Base-by-base conservation (phyloP, 345 rosid species). In the Pelargonium nanum region DNA sequence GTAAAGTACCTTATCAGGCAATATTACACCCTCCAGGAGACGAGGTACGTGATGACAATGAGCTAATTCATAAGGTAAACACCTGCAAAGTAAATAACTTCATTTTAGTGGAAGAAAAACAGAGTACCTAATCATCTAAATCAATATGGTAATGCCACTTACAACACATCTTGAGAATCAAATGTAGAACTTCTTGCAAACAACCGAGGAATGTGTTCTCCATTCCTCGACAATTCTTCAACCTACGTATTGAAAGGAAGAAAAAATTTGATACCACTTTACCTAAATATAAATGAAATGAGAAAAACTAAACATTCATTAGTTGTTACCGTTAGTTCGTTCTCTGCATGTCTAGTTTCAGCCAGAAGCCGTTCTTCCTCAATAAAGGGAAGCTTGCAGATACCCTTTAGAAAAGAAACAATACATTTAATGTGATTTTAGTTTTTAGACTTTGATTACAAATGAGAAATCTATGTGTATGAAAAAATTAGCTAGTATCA, bases 331-430 rank as follows among this genome's bases (percentile, higher is more conserved):
- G 28, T 24, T 12, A 72, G 24, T 22, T 72, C 66, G 32, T 59
- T 60, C 72, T 72, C 66, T 0, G 63, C 5, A 22, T 48, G 55
- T 22, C 15, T 22, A 10, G 58, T 60, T 32, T 34, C 72, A 2
- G 55, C 62, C 10, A 56, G 2, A 15, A 73, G 72, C 17, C 65
- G 66, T 24, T 55, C 69, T 25, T 64, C 77, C 5, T 68, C 65
- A 5, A 73, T 68, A 23, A 73, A 73, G 1, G 66, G 65, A 19
- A 73, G 64, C 70, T 73, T 64, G 66, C 67, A 68, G 24, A 61
- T 57, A 10, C 73, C 77, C 77, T 72, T 26, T 5, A 22, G 7
- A 17, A 30, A 19, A 57, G 26, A 69, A 56, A 40, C 12, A 5
- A 32, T 28, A 54, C 22, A 20, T 6, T 48, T 12, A 5, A 52